These are phyloP conservation scores for Sugiyamaella boreocaroliniensis DNA, from an alignment of 805 yeast genomes.

Conservation along the genomic window DNA sequence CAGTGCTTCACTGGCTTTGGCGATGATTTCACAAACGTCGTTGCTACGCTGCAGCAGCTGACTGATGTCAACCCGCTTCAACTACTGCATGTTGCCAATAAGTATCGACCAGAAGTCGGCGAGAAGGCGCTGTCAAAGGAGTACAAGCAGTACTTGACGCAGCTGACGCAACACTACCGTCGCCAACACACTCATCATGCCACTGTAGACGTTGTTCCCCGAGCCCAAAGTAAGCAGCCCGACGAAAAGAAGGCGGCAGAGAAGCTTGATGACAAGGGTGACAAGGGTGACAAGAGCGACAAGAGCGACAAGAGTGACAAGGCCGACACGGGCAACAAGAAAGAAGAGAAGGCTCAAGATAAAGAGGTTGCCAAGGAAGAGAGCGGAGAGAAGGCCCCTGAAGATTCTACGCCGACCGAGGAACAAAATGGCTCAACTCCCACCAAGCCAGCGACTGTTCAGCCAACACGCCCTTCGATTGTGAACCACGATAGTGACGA, in stretches of 20 bases:
- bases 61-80: slow-evolving; percentile 64
- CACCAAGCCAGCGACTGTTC: not conserved
- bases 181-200: slow-evolving; percentile 19
- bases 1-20: slow-evolving; percentile 73
- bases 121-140: slow-evolving; percentile 60
- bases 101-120: slow-evolving; percentile 77
- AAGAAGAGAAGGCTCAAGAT: not conserved
- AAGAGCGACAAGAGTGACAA: no score
- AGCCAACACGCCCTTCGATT: slow-evolving; percentile 3
- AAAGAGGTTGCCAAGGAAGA: not conserved
- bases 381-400: not conserved
- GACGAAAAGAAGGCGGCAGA: not conserved
- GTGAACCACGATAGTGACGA: slow-evolving; percentile 11
- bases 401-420: not conserved
- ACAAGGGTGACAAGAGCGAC: no score
- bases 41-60: slow-evolving; percentile 47
- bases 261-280: not conserved
- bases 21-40: slow-evolving; percentile 38
- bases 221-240: not conserved
- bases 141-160: slow-evolving; percentile 40
- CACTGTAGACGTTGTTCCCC: slow-evolving; percentile 11
- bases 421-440: not conserved
- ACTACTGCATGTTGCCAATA: slow-evolving; percentile 59
- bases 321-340: not conserved
- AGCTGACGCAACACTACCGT: slow-evolving; percentile 28